Evolutionary conservation across 495 filamentous ascomycete species (phyloP), one percentile per base, ranked within the genome.

Genomic region (Penicillium paradoxum): DNA sequence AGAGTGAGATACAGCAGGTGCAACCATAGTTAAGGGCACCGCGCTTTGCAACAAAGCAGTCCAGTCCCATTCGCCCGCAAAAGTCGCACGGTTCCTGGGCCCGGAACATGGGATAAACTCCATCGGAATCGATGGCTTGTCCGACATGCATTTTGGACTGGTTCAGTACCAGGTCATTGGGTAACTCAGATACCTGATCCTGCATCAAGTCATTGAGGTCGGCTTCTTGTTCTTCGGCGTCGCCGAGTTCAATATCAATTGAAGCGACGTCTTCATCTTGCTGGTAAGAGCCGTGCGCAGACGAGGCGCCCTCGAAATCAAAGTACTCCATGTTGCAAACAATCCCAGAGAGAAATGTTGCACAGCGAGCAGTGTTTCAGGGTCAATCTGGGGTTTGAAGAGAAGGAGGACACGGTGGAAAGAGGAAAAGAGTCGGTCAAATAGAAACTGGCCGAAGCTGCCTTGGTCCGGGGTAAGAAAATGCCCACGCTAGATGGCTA

Each of bases 1-100:
- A 87, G 15, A 92, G 75, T 19, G 87, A 86, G 56, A 87, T 84
- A 63, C 89, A 95, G 55, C 85, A 84, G 3, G 86, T 90, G 68
- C 89, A 95, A 22, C 79, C 81, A 49, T 78, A 80, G 57, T 81
- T 79, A 64, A 85, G 79, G 49, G 78, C 76, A 70, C 86, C 85
- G 63, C 87, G 78, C 32, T 78, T 78, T 36, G 86, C 82, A 43
- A 84, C 72, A 68, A 90, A 90, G 74, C 89, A 95, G 55, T 90
- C 78, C 49, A 91, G 80, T 19, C 82, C 75, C 68, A 80, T 82
- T 11, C 75, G 67, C 30, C 77, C 73, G 66, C 89, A 95, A 56
- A 90, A 85, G 22, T 84, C 78, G 69, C 89, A 95, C 39, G 86
- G 80, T 19, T 74, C 70, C 43, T 76, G 71, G 22, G 81, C 74